Conservation (phyloP, 768 basidiomycete species). For the Mycena metata region DNA sequence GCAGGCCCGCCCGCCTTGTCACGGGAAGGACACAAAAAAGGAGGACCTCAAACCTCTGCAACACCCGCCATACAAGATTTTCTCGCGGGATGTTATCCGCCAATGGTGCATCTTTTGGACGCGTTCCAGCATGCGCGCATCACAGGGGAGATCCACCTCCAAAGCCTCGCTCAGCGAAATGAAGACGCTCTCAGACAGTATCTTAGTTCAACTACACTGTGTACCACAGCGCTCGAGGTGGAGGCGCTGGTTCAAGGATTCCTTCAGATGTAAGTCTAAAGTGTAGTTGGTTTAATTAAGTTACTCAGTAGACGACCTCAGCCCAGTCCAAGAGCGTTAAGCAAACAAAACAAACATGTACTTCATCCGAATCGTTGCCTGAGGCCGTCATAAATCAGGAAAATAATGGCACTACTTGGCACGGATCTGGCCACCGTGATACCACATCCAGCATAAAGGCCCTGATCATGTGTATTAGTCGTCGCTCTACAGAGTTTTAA, state of each 20-base stretch:
- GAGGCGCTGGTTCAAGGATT: constrained; percentile 30
- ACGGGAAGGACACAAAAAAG: no score
- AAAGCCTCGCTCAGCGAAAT: background rate
- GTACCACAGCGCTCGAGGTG: constrained; percentile 12
- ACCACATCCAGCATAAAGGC: constrained; percentile 91
- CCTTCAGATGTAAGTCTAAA: background rate
- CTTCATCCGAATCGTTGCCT: constrained; percentile 54
- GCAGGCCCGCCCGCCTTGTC: no score
- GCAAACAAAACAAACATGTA: background rate
- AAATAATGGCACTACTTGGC: constrained; percentile 91
- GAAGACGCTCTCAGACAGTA: constrained; percentile 13
- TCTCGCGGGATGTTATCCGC: constrained; percentile 32
- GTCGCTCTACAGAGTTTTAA: background rate
- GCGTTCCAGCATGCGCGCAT: constrained; percentile 12
- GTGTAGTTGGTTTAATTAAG: background rate
- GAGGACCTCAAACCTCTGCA: background rate
- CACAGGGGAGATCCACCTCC: constrained; percentile 27
- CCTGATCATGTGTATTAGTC: constrained; percentile 42
- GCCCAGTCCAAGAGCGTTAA: no score
- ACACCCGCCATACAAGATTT: constrained; percentile 6
- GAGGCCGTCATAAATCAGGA: constrained; percentile 88
- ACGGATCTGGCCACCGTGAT: constrained; percentile 86
- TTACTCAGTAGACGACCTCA: no score
- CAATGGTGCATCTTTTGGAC: constrained; percentile 32
- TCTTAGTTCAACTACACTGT: constrained; percentile 3